These are phyloP conservation scores for Podospora appendiculata DNA, from an alignment of 495 filamentous ascomycete genomes.

Conservation along the genomic window DNA sequence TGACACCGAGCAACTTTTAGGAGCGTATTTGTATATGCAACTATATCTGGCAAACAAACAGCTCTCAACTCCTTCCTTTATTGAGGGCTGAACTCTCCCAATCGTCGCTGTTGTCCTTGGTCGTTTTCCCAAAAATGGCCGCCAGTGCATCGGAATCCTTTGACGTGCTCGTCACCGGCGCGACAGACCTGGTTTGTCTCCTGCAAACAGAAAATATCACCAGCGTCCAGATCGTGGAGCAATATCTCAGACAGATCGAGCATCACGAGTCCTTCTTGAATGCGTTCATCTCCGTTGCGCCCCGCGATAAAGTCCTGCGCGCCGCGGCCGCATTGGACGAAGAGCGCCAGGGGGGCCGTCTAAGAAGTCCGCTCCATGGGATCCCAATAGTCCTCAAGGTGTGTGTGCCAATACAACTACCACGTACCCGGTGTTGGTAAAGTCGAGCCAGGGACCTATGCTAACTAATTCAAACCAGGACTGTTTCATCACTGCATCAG, in stretches of 20 bases:
- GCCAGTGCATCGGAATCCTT: neutral
- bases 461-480: conserved; percentile 14
- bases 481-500: conserved; percentile 26
- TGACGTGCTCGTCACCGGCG: conserved; percentile 30
- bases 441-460: neutral
- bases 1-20: too few species aligned
- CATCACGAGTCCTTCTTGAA: conserved; percentile 36
- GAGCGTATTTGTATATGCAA: too few species aligned
- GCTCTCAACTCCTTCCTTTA: too few species aligned
- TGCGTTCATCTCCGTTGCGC: conserved; percentile 51
- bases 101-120: neutral
- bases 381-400: conserved; percentile 16
- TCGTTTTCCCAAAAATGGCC: neutral
- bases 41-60: too few species aligned
- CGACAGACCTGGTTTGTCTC: conserved; percentile 25
- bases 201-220: conserved; percentile 25
- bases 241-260: conserved; percentile 44
- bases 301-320: conserved; percentile 33
- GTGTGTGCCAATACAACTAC: too few species aligned
- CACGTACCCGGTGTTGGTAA: neutral
- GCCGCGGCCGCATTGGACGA: conserved; percentile 45
- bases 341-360: conserved; percentile 44
- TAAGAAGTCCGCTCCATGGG: conserved; percentile 51
- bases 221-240: conserved; percentile 34
- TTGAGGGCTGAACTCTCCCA: too few species aligned